These are phyloP conservation scores for Solanum hybrid DNA, from an alignment of 305 asterid species.

Conservation along the genomic window DNA sequence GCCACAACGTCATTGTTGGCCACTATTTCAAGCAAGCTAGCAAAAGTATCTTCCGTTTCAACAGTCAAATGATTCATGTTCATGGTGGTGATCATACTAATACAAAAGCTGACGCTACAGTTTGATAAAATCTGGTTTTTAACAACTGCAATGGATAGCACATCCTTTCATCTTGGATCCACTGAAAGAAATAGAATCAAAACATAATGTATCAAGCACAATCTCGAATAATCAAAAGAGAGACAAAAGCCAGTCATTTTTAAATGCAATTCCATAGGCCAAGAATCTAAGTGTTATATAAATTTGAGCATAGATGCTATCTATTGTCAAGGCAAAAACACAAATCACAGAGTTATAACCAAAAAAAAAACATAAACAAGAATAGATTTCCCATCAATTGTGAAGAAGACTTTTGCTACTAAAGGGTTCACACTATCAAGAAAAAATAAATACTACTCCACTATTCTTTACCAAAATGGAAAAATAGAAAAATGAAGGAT, in stretches of 20 bases:
- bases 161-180: constrained; percentile 15
- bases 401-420: neutral
- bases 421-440: neutral
- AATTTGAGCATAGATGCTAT: neutral
- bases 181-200: constrained; percentile 10
- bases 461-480: neutral
- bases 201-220: neutral
- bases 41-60: constrained; percentile 21
- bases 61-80: constrained; percentile 17
- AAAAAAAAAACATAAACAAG: neutral
- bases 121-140: constrained; percentile 5
- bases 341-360: neutral
- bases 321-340: neutral
- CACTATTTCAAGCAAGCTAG: constrained; percentile 65
- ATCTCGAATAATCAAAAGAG: neutral
- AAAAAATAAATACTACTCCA: neutral
- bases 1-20: constrained; percentile 61
- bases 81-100: constrained; percentile 22
- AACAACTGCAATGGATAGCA: constrained; percentile 6
- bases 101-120: constrained; percentile 3
- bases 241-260: neutral
- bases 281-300: neutral
- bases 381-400: neutral
- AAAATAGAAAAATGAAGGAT: neutral
- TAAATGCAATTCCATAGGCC: neutral